Evolutionary conservation across 176 grass and related monocot species (phyloP), one percentile per base, ranked within the genome.

Genomic region (Cymbopogon citratus): DNA sequence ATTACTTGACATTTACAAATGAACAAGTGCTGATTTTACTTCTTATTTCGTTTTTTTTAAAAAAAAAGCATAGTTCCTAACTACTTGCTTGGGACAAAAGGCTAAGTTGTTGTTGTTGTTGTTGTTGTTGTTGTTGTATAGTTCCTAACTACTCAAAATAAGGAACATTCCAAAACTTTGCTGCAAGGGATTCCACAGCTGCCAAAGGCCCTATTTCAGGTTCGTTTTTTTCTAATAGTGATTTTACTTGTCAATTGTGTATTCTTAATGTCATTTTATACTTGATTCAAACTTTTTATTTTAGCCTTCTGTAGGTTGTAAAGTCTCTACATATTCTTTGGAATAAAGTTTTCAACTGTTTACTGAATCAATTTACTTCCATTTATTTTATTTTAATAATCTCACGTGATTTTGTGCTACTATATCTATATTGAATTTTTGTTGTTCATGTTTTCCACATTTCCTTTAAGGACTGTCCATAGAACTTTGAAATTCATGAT

Each of bases 181-280:
- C 78, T 99, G 79, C 82, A 93, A 92, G 85, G 74, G 66, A 90
- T 87, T 81, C 87, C 89, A 19, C 90, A 93, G 75, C 83, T 99
- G 46, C 66, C 88, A 57, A 99, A 94, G 82, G 97, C 93, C 36
- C 75, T 99, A 46, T 96, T 96, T 91, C 97, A 99, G 97, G 97
- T 97, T 84, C 12, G 3, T 86, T 40, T 80, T 45, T 80, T 77
- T 74, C 56, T 56, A 25, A 16, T 63, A 39, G 7, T 80, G 40
- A 69, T 80, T 49, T 3, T 43, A 67, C 16, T 63, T 27, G 60
- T 63, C 25, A 63, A 28, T 28, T 63, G 3, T 12, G 24, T 61
- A 61, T 61, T 63, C 12, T 63, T 63, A 28, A 63, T 63, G 25
- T 15, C 69, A 76, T 75, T 70, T 33, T 27, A 7, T 45, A 14